phyloP scores from a whole-genome alignment of 2,329 filamentous ascomycete species.

The Sporothrix pseudoabietina region DNA sequence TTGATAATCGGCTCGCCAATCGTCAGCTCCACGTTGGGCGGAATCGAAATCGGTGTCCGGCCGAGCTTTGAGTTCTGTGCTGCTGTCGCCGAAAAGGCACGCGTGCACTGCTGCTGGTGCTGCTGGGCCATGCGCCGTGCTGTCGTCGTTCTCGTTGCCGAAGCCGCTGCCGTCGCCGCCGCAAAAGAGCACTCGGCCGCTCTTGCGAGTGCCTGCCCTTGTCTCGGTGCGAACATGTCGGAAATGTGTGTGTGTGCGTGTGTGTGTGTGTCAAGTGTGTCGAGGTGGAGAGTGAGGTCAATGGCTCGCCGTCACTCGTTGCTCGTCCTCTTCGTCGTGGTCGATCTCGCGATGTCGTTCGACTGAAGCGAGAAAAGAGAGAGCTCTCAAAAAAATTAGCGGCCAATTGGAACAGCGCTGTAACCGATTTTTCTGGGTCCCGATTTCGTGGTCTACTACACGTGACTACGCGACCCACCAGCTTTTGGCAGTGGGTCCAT shows the following conservation, averaged over 20 bases:
- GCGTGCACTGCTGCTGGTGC: conserved; percentile 13
- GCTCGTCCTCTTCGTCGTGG: conserved; percentile 9
- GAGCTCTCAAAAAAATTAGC: conserved; percentile 33
- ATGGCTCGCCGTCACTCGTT: background rate
- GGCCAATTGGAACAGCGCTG: background rate
- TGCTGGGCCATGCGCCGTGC: conserved; percentile 11
- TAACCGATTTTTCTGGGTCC: conserved; percentile 20
- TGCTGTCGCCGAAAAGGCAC: conserved; percentile 69
- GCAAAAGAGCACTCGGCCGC: conserved; percentile 54
- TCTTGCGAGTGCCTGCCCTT: conserved; percentile 62
- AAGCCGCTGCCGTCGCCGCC: conserved; percentile 35
- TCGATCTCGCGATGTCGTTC: conserved; percentile 21
- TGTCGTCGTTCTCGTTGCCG: conserved; percentile 46
- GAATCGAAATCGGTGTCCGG: conserved; percentile 75
- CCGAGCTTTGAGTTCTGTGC: conserved; percentile 79
- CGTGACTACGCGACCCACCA: conserved; percentile 21
- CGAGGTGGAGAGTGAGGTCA: background rate
- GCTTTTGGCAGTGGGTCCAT: background rate
- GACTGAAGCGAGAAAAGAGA: background rate
- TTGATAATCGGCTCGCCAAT: conserved; percentile 63
- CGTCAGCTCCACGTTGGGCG: conserved; percentile 77
- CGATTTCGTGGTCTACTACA: background rate
- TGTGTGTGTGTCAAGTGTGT: background rate
- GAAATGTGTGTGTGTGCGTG: background rate
- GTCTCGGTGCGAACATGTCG: conserved; percentile 43